Conservation (phyloP, 1,284 basidiomycete genomes). For the Porphyrellus sp. region DNA sequence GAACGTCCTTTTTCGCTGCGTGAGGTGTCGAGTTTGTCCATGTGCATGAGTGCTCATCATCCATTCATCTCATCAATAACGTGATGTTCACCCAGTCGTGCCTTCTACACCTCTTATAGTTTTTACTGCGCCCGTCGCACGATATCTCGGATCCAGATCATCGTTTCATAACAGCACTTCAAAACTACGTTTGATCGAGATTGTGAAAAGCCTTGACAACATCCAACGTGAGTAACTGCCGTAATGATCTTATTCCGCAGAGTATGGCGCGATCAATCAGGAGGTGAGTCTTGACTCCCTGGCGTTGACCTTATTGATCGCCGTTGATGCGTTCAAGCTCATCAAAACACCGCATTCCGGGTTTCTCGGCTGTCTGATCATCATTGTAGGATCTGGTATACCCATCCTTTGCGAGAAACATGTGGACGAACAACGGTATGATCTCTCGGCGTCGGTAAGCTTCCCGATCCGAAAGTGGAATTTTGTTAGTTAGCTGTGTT, state of each 20-base stretch:
- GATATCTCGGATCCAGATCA: slow-evolving; percentile 3
- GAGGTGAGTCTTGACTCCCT: slow-evolving; percentile 15
- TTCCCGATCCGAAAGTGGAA: background rate
- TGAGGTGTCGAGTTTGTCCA: too few species aligned
- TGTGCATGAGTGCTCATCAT: slow-evolving; percentile 16
- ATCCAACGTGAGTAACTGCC: slow-evolving; percentile 17
- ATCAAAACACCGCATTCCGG: slow-evolving; percentile 8
- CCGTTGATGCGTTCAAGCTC: slow-evolving; percentile 12
- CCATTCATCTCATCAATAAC: slow-evolving; percentile 21
- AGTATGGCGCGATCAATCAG: slow-evolving; percentile 17
- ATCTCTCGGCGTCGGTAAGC: slow-evolving; percentile 17
- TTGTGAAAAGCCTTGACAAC: slow-evolving; percentile 16
- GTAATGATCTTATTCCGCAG: slow-evolving; percentile 9
- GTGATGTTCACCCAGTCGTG: slow-evolving; percentile 25
- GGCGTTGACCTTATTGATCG: slow-evolving; percentile 10
- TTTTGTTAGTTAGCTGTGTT: background rate
- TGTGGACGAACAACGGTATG: slow-evolving; percentile 4
- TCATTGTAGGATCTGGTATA: slow-evolving; percentile 9
- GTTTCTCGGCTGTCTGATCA: slow-evolving; percentile 17
- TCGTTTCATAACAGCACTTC: slow-evolving; percentile 7
- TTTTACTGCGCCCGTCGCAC: slow-evolving; percentile 7
- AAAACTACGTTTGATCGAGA: slow-evolving; percentile 13
- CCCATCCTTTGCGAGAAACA: slow-evolving; percentile 3
- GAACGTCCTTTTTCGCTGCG: too few species aligned
- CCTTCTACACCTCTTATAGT: slow-evolving; percentile 13